Evolutionary conservation across 2,329 filamentous ascomycete genomes (phyloP), one percentile per base, ranked within the genome.

Genomic region (Trichoderma sp.): DNA sequence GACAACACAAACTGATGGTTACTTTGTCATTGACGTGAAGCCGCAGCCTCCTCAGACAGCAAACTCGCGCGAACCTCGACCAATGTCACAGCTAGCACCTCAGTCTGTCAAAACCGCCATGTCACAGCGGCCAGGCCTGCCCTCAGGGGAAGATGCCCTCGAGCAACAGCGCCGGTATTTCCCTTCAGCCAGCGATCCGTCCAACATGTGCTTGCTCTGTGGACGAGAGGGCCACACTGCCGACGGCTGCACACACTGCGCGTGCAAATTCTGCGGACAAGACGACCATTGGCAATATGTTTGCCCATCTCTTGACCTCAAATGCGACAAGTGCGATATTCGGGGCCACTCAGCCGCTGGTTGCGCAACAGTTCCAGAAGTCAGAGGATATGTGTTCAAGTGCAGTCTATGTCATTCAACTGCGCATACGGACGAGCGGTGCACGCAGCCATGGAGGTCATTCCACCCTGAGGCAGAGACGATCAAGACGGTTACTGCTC

Each of bases 301-400:
- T 72, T 93, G 91, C 77, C 88, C 89, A 12, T 84, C 83, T 6
- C 85, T 85, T 41, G 81, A 82, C 41, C n/a, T 76, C 62, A 86
- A 89, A 76, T 92, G 91, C 80, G 80, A 79, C 66, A 91, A 90
- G 80, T 94, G 93, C 82, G 88, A 86, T 65, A 89, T 92, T 81
- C 85, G 89, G 60, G 93, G 92, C 11, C 93, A 95, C 79, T 78
- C 80, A 68, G 82, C 83, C 21, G 78, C 82, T 1, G 78, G 83
- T 8, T 94, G 93, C 80, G 79, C 82, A 92, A 77, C 90, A 90
- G 76, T 85, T 93, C 59, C 81, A 77, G 86, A 86, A 18, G 90
- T 92, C 74, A 86, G 87, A 56, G n/a, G 11, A 6, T 56, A 56
- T 12, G n/a, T 24, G 27, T 84, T 88, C 64, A 87, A 88, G 3